These are phyloP conservation scores for Lachancea lanzarotensis DNA, from an alignment of 805 yeast genomes.

Conservation along the genomic window DNA sequence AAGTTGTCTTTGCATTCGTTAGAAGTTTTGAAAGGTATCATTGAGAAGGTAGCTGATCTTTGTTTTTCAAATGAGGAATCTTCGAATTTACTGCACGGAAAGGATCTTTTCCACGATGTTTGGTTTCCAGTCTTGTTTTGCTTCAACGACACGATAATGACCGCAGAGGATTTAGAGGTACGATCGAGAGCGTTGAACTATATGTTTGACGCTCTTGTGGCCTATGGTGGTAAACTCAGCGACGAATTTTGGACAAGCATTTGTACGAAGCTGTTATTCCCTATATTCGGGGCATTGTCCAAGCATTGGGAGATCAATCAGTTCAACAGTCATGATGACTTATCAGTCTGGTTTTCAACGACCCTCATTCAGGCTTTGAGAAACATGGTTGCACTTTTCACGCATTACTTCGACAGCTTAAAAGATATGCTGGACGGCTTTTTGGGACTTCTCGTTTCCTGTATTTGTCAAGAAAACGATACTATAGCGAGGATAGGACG, in stretches of 20 bases:
- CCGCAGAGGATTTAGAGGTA: slow-evolving; percentile 89
- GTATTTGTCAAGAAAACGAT: slow-evolving; percentile 95
- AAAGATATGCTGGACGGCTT: slow-evolving; percentile 72
- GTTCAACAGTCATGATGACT: slow-evolving; percentile 67
- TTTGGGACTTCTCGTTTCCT: slow-evolving; percentile 68
- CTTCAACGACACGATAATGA: slow-evolving; percentile 84
- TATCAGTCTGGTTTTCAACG: slow-evolving; percentile 94
- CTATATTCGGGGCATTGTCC: slow-evolving; percentile 77
- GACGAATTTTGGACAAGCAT: slow-evolving; percentile 75
- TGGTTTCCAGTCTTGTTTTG: slow-evolving; percentile 88
- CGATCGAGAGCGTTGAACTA: slow-evolving; percentile 80
- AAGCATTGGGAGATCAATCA: slow-evolving; percentile 67
- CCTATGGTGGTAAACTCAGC: slow-evolving; percentile 72
- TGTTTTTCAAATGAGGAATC: slow-evolving; percentile 27
- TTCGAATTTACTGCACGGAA: slow-evolving; percentile 28
- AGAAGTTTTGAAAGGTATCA: slow-evolving; percentile 59
- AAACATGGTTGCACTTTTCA: slow-evolving; percentile 75
- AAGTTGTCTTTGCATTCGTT: slow-evolving; percentile 74
- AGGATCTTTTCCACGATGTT: slow-evolving; percentile 44
- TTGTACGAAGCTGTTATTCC: slow-evolving; percentile 75
- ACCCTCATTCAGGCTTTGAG: slow-evolving; percentile 93
- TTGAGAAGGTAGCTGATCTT: slow-evolving; percentile 49
- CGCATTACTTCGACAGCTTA: slow-evolving; percentile 73
- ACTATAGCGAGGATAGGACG: slow-evolving; percentile 94
- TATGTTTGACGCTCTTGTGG: slow-evolving; percentile 73